Evolutionary conservation across 495 filamentous ascomycete genomes (phyloP).

Genomic region (Achaetomiella virescens): DNA sequence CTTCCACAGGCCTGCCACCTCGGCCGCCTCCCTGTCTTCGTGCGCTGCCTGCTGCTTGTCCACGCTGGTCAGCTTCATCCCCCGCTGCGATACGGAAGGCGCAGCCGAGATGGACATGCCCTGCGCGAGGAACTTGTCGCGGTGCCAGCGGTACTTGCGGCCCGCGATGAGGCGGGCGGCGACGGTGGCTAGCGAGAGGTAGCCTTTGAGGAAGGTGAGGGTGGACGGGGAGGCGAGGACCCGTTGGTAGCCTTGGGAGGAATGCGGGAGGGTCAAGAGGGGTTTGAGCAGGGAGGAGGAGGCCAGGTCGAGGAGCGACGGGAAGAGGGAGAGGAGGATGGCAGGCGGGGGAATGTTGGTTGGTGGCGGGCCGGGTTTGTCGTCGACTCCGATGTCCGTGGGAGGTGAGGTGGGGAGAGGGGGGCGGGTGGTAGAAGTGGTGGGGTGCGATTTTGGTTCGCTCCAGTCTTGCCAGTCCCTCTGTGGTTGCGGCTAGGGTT

Average conservation of each 20-base stretch:
- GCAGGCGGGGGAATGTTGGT: slow-evolving; percentile 87
- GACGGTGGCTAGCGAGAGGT: slow-evolving; percentile 55
- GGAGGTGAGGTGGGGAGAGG: background rate
- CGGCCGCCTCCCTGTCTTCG: slow-evolving; percentile 82
- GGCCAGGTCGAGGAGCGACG: slow-evolving; percentile 55
- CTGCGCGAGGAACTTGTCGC: slow-evolving; percentile 78
- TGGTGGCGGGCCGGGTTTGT: slow-evolving; percentile 48
- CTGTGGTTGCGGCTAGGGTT: slow-evolving; percentile 10
- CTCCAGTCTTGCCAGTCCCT: slow-evolving; percentile 41
- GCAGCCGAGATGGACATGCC: slow-evolving; percentile 73
- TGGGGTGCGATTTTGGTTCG: slow-evolving; percentile 4
- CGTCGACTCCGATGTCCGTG: background rate
- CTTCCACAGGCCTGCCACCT: slow-evolving; percentile 69
- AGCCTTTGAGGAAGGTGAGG: slow-evolving; percentile 46
- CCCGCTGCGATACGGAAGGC: slow-evolving; percentile 52
- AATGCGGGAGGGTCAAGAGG: slow-evolving; percentile 44
- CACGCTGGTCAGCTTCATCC: slow-evolving; percentile 84
- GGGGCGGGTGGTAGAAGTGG: background rate
- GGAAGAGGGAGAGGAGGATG: slow-evolving; percentile 69
- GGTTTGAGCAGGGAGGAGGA: slow-evolving; percentile 48
- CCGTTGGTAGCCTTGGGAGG: slow-evolving; percentile 43
- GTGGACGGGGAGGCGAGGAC: slow-evolving; percentile 53
- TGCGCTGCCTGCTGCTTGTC: slow-evolving; percentile 72
- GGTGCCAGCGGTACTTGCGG: slow-evolving; percentile 80
- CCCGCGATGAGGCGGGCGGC: slow-evolving; percentile 78